Conservation (phyloP, 257 asterid species). For the Ajuga chamaepitys region DNA sequence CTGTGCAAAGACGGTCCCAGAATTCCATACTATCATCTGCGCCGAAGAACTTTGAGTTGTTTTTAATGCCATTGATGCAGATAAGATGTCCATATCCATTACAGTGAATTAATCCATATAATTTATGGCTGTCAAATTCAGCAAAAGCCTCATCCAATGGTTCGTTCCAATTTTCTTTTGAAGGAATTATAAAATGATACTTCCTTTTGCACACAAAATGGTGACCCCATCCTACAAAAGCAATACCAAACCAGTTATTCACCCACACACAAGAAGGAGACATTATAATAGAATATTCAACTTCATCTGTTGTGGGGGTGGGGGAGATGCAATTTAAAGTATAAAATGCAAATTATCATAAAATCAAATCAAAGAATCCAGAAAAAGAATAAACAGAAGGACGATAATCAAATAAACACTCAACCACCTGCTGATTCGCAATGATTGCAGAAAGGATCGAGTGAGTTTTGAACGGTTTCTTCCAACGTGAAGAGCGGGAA, state of each 20-base stretch:
- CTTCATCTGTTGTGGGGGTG: background rate
- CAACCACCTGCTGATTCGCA: constrained; percentile 59
- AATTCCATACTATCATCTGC: constrained; percentile 53
- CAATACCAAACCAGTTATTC: background rate
- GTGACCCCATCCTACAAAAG: constrained; percentile 80
- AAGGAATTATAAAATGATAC: constrained; percentile 68
- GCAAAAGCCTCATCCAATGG: constrained; percentile 32
- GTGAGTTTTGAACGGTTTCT: constrained; percentile 49
- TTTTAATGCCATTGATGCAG: constrained; percentile 36
- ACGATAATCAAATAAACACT: background rate
- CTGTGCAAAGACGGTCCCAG: constrained; percentile 69
- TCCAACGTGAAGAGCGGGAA: constrained; percentile 55
- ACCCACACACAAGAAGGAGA: background rate
- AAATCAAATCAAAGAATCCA: background rate
- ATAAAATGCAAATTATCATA: background rate
- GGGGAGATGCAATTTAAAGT: background rate
- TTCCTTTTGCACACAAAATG: constrained; percentile 69
- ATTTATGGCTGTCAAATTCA: constrained; percentile 31
- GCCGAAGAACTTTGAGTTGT: constrained; percentile 24
- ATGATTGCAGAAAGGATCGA: constrained; percentile 49
- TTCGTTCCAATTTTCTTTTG: constrained; percentile 33
- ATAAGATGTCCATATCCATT: constrained; percentile 82
- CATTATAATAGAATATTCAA: background rate
- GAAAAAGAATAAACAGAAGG: background rate
- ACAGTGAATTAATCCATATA: constrained; percentile 71